Conservation (phyloP, 2,329 filamentous ascomycete genomes). For the Pseudogymnoascus pannorum region DNA sequence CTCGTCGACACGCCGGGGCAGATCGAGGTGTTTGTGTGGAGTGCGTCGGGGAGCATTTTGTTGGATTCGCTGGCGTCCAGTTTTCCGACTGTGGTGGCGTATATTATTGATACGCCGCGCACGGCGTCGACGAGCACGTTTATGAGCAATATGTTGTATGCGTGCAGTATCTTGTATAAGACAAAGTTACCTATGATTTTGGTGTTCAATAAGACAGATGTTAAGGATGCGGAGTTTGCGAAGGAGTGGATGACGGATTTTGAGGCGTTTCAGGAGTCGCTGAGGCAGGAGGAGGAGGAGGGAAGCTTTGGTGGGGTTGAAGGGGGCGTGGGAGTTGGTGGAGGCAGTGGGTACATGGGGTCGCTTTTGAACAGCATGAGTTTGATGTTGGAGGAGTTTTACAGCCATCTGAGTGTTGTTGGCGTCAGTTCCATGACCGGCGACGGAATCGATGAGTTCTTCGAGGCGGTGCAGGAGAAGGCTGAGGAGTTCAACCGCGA, state of each 20-base stretch:
- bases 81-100: slow-evolving; percentile 95
- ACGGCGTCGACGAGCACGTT: slow-evolving; percentile 92
- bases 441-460: slow-evolving; percentile 87
- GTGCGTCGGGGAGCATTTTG: slow-evolving; percentile 86
- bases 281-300: slow-evolving; percentile 70
- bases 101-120: slow-evolving; percentile 93
- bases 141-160: slow-evolving; percentile 99
- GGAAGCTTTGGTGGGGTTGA: slow-evolving; percentile 65
- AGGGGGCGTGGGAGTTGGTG: slow-evolving; percentile 43
- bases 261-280: slow-evolving; percentile 83
- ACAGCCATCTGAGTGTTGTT: slow-evolving; percentile 86
- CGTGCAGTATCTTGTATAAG: slow-evolving; percentile 97
- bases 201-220: slow-evolving; percentile 98
- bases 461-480: slow-evolving; percentile 81
- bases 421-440: slow-evolving; percentile 91
- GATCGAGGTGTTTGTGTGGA: slow-evolving; percentile 99
- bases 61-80: slow-evolving; percentile 87
- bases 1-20: slow-evolving; percentile 93
- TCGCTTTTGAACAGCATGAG: slow-evolving; percentile 96
- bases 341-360: slow-evolving; percentile 91
- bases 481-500: slow-evolving; percentile 80
- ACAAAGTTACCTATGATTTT: slow-evolving; percentile 97
- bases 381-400: slow-evolving; percentile 94
- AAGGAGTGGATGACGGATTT: slow-evolving; percentile 99
- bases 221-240: slow-evolving; percentile 82